These are phyloP conservation scores for Acer campestre DNA, from an alignment of 345 rosid genomes.

Conservation along the genomic window DNA sequence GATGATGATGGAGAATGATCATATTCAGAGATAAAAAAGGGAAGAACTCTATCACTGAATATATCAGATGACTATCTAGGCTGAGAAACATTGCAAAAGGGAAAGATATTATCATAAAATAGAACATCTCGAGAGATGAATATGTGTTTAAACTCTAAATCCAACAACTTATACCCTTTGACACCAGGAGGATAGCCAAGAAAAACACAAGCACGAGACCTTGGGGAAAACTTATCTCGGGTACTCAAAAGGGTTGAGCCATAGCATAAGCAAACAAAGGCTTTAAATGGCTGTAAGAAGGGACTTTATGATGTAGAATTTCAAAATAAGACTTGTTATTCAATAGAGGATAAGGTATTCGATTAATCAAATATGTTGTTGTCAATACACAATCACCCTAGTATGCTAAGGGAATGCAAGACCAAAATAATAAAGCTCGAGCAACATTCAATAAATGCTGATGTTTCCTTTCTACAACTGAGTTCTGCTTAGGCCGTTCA, in stretches of 20 bases:
- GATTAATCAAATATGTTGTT: neutral
- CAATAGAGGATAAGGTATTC: neutral
- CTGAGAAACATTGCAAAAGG: too few species aligned
- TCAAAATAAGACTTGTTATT: neutral
- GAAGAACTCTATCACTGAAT: too few species aligned
- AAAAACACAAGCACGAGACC: neutral
- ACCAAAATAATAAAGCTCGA: neutral
- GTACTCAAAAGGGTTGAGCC: neutral
- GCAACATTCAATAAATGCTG: neutral
- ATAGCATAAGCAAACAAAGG: neutral
- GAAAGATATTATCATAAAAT: too few species aligned
- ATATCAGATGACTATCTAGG: too few species aligned
- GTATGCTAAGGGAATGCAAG: neutral
- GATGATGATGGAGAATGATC: too few species aligned
- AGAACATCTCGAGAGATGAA: neutral
- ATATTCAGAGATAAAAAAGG: too few species aligned
- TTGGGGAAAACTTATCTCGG: neutral
- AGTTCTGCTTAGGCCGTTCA: too few species aligned
- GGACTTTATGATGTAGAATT: neutral
- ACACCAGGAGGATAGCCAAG: neutral
- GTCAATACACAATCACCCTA: neutral
- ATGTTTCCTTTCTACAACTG: constrained; percentile 16
- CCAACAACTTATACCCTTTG: neutral
- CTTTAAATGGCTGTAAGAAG: neutral
- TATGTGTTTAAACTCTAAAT: neutral